Conservation (phyloP, 306 rosid genomes). For the Medicago arabica region DNA sequence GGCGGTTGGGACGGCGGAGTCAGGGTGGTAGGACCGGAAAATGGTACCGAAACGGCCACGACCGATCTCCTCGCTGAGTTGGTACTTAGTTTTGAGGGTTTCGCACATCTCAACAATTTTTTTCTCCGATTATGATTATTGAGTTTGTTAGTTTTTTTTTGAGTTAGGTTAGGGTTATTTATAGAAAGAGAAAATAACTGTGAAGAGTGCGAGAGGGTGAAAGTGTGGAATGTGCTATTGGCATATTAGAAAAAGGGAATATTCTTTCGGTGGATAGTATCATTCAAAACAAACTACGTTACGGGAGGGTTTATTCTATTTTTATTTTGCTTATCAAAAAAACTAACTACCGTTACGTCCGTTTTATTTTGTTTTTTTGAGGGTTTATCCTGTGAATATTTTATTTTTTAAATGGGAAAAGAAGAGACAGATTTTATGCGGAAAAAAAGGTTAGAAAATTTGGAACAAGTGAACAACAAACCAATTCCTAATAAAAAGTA, state of each 20-base stretch:
- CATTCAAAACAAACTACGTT: background rate
- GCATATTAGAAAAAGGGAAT: constrained; percentile 28
- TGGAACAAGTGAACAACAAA: background rate
- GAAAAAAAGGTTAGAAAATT: background rate
- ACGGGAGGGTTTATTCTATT: background rate
- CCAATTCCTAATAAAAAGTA: background rate
- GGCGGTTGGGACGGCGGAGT: constrained; percentile 56
- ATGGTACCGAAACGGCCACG: constrained; percentile 85
- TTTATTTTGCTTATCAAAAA: background rate
- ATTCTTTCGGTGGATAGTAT: constrained; percentile 39
- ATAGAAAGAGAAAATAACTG: background rate
- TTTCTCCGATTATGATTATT: background rate
- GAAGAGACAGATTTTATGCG: background rate
- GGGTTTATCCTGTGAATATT: background rate
- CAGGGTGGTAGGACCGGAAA: constrained; percentile 60
- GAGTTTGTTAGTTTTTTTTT: background rate
- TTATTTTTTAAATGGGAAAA: background rate
- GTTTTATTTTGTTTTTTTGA: background rate
- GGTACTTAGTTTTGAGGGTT: constrained; percentile 57
- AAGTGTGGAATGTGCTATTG: background rate
- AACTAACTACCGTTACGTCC: background rate
- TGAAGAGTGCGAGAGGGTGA: background rate
- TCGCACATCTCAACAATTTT: constrained; percentile 55
- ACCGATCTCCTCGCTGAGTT: constrained; percentile 79
- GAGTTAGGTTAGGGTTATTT: background rate